Base-by-base conservation (phyloP, 306 rosid species). In the Prunus campanulata region DNA sequence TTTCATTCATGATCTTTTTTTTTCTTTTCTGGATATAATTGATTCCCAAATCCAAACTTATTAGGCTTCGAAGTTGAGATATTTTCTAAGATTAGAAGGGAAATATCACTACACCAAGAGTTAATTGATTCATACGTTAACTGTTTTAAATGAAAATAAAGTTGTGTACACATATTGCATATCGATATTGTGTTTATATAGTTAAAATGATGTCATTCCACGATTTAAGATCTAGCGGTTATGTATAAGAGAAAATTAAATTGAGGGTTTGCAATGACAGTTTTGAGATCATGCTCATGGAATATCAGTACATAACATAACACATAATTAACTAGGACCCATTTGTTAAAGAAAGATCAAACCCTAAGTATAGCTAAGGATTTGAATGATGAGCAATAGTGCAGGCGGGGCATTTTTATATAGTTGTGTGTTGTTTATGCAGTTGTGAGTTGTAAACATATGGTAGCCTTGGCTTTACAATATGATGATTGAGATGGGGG, bases 401-500 rank as follows among this genome's bases (percentile, higher is more conserved):
- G 76, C 54, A 72, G 54, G 54, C 66, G 75, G 54, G 50, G 24
- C 19, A 20, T 18, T 72, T 39, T 72, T 20, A 39, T 55, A 46
- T 20, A 19, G 20, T 71, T 52, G 7, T 54, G 2, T 4, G 39
- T 60, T 60, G 69, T 73, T 73, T 73, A 44, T 59, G 77, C 55
- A 59, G 68, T 16, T 73, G 8, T 56, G 68, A 73, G 77, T 73
- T 73, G 77, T 73, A 59, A 22, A 55, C 22, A 20, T 48, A 51
- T 52, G 22, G 47, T 10, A 4, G 54, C 50, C 48, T 66, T 76
- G 27, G 70, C 52, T 80, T 72, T 77, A 69, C 57, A 78, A 69
- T 78, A 66, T 55, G 73, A 77, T 79, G 66, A 86, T 84, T 71
- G 69, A 79, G 25, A 82, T 77, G 57, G 81, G 86, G 87, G 78